These are phyloP conservation scores for Sphagnum contortum DNA, from an alignment of 225 moss, liverwort and hornwort species.

Conservation along the genomic window DNA sequence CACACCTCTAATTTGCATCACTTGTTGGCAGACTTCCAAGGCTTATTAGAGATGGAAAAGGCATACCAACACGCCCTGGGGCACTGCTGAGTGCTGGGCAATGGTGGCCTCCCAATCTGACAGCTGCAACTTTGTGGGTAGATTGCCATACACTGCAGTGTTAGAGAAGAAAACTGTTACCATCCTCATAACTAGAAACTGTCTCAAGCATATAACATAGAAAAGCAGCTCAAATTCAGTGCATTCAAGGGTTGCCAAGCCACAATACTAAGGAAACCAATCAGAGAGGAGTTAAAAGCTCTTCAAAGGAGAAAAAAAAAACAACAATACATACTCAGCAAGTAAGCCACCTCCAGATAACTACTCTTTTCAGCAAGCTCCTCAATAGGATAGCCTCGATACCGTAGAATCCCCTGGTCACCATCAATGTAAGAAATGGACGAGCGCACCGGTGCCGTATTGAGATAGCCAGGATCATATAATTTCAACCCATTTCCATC, in stretches of 20 bases:
- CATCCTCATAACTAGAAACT: too few species aligned
- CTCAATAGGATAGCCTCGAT: slow-evolving; percentile 92
- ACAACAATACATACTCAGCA: slow-evolving; percentile 56
- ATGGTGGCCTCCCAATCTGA: slow-evolving; percentile 63
- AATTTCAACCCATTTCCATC: slow-evolving; percentile 77
- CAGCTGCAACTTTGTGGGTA: slow-evolving; percentile 63
- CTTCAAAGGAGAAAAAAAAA: background rate
- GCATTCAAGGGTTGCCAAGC: background rate
- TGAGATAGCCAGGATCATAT: slow-evolving; percentile 89
- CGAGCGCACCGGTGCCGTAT: slow-evolving; percentile 87
- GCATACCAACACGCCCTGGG: slow-evolving; percentile 85
- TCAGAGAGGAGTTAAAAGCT: background rate
- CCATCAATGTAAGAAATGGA: slow-evolving; percentile 91
- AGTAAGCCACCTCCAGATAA: slow-evolving; percentile 81
- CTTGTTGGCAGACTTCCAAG: too few species aligned
- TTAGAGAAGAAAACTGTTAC: too few species aligned
- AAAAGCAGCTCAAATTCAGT: too few species aligned
- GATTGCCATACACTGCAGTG: slow-evolving; percentile 76
- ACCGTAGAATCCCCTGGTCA: slow-evolving; percentile 85
- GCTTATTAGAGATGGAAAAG: background rate
- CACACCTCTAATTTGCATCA: background rate
- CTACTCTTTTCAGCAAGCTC: slow-evolving; percentile 95
- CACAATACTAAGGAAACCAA: background rate
- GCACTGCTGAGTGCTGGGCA: slow-evolving; percentile 78
- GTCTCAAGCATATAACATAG: too few species aligned